Evolutionary conservation across 345 rosid genomes (phyloP).

Genomic region (Salix caprea): DNA sequence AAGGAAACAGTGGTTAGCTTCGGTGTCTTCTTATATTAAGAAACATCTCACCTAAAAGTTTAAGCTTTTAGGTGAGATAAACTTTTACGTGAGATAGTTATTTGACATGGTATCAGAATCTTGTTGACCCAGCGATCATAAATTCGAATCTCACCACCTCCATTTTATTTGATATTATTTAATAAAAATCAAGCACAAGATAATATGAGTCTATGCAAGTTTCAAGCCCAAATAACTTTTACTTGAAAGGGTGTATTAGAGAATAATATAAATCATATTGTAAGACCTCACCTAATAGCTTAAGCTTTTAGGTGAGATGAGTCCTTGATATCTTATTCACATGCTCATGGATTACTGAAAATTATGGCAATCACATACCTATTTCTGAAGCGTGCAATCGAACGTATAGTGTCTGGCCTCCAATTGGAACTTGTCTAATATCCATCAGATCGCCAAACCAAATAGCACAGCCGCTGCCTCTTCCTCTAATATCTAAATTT

Average conservation of each 20-base stretch:
- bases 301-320: too few species aligned
- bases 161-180: too few species aligned
- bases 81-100: too few species aligned
- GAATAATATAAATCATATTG: too few species aligned
- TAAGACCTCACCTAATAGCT: accelerated
- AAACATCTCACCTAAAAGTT: too few species aligned
- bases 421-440: background rate
- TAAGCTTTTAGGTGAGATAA: too few species aligned
- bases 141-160: too few species aligned
- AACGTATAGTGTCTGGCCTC: constrained; percentile 5
- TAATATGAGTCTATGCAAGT: too few species aligned
- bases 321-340: background rate
- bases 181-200: too few species aligned
- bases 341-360: background rate
- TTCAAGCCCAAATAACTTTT: accelerated
- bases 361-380: background rate
- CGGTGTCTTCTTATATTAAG: background rate
- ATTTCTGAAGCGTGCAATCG: constrained; percentile 12
- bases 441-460: constrained; percentile 14
- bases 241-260: too few species aligned
- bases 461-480: constrained; percentile 14
- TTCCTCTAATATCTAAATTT: background rate
- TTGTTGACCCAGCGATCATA: too few species aligned
- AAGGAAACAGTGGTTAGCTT: background rate
- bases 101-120: accelerated